phyloP scores from a whole-genome alignment of 805 yeast genomes.

The Metschnikowia amazonensis region DNA sequence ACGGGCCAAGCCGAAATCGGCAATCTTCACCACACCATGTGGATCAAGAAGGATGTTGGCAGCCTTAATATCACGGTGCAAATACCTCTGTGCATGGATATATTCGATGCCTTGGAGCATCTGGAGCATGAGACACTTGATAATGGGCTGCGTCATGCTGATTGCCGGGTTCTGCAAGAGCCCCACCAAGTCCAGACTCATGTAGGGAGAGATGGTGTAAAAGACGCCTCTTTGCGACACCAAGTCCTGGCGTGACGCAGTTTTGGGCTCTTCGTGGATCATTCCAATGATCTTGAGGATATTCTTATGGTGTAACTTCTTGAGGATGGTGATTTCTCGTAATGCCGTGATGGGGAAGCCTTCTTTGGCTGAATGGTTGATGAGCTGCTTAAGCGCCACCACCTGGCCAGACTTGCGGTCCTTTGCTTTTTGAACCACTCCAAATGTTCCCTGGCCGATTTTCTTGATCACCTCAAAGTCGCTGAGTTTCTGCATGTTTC shows the following conservation, averaged over 20 bases:
- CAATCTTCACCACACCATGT: conserved; percentile 77
- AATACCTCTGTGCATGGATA: conserved; percentile 57
- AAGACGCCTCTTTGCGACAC: conserved; percentile 46
- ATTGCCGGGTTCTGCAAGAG: conserved; percentile 76
- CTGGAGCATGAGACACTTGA: conserved; percentile 80
- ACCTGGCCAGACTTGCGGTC: conserved; percentile 48
- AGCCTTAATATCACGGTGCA: conserved; percentile 92
- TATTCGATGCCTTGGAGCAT: conserved; percentile 75
- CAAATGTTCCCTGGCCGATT: conserved; percentile 46
- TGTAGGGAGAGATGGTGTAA: conserved; percentile 88
- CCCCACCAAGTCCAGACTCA: conserved; percentile 90
- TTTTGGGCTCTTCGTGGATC: conserved; percentile 49
- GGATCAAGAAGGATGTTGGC: conserved; percentile 86
- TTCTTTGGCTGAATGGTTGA: conserved; percentile 73
- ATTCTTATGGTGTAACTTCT: conserved; percentile 63
- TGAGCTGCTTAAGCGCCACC: conserved; percentile 85
- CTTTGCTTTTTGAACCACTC: conserved; percentile 78
- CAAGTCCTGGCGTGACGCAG: conserved; percentile 30
- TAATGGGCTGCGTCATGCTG: conserved; percentile 56
- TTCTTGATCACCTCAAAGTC: conserved; percentile 35
- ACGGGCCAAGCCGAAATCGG: conserved; percentile 94
- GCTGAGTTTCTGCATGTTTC: conserved; percentile 30
- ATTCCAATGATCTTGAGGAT: conserved; percentile 76
- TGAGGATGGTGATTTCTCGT: conserved; percentile 83
- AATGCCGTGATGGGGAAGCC: conserved; percentile 93